Conservation (phyloP, 352 stramenopile species). For the Phytophthora multivora region DNA sequence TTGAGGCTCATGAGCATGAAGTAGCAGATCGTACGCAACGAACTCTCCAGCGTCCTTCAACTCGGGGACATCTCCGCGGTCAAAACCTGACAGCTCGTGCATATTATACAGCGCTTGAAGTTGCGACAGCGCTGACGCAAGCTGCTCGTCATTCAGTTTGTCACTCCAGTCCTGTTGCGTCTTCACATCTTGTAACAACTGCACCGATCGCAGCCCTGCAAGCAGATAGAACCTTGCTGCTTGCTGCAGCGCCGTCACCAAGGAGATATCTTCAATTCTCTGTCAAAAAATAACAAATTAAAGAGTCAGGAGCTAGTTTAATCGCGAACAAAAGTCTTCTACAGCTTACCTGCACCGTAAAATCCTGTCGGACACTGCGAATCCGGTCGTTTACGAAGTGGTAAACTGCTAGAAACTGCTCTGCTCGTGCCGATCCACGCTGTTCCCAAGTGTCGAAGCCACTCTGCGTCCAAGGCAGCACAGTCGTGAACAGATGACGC, state of each 20-base stretch:
- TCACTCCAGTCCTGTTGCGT: conserved; percentile 59
- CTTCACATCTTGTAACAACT: conserved; percentile 33
- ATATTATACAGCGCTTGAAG: conserved; percentile 47
- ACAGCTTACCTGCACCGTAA: conserved; percentile 60
- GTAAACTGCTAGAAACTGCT: conserved; percentile 65
- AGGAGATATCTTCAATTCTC: conserved; percentile 39
- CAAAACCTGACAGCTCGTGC: conserved; percentile 16
- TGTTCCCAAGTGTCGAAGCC: conserved; percentile 32
- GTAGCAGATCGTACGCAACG: conserved; percentile 58
- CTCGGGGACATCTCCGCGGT: conserved; percentile 8
- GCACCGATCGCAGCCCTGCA: conserved; percentile 40
- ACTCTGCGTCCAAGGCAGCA: conserved; percentile 39
- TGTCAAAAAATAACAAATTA: conserved; percentile 12
- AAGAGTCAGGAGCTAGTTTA: conserved; percentile 2
- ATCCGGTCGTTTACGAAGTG: conserved; percentile 77
- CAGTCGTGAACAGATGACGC: conserved; percentile 45
- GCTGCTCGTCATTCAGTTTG: conserved; percentile 71
- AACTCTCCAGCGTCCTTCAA: conserved; percentile 42
- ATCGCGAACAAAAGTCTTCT: too few species aligned
- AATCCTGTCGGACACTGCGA: conserved; percentile 74
- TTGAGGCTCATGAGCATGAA: conserved; percentile 57
- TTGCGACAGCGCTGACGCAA: conserved; percentile 62
- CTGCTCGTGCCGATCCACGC: not conserved
- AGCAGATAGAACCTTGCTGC: conserved; percentile 65
- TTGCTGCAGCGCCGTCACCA: conserved; percentile 51